Base-by-base conservation (phyloP, 139 green algal genomes). In the Diplosphaera chodatii region DNA sequence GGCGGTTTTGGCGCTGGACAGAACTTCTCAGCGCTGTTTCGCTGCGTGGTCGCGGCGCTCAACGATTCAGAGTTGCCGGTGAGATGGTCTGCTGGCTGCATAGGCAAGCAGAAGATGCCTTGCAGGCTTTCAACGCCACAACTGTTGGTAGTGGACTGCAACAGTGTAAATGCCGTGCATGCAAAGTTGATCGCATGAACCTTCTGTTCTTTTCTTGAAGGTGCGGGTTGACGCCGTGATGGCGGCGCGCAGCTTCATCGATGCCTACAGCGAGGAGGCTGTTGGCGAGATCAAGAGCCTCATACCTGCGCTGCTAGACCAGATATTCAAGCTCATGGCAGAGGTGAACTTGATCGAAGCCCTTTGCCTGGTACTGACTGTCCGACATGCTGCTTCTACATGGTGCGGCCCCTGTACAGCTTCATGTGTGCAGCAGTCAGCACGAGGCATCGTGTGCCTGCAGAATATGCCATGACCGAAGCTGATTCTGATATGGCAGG, bases 321-420 rank as follows among this genome's bases (percentile, higher is more conserved):
- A 85, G 32, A 92, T 98, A 77, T 96, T 98, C 75, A 72, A 79
- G 22, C 85, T 98, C 33, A 96, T 96, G 88, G 77, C 87, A 65
- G 84, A 97, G 85, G 90, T 95, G 37, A 6, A 48, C 10, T 48
- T n/a, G n/a, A n/a, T n/a, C n/a, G n/a, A n/a, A n/a, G n/a, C n/a
- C n/a, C n/a, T n/a, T n/a, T n/a, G n/a, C n/a, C n/a, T n/a, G n/a
- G n/a, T n/a, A n/a, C n/a, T n/a, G n/a, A n/a, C n/a, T n/a, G n/a
- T n/a, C n/a, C n/a, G n/a, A n/a, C n/a, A n/a, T n/a, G n/a, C n/a
- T n/a, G n/a, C n/a, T n/a, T n/a, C n/a, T n/a, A n/a, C n/a, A n/a
- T n/a, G n/a, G n/a, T n/a, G n/a, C n/a, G n/a, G n/a, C n/a, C n/a
- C n/a, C n/a, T n/a, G n/a, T n/a, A n/a, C n/a, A n/a, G n/a, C n/a